Conservation (phyloP, 2,329 filamentous ascomycete genomes). For the Incumbomyces lentus region DNA sequence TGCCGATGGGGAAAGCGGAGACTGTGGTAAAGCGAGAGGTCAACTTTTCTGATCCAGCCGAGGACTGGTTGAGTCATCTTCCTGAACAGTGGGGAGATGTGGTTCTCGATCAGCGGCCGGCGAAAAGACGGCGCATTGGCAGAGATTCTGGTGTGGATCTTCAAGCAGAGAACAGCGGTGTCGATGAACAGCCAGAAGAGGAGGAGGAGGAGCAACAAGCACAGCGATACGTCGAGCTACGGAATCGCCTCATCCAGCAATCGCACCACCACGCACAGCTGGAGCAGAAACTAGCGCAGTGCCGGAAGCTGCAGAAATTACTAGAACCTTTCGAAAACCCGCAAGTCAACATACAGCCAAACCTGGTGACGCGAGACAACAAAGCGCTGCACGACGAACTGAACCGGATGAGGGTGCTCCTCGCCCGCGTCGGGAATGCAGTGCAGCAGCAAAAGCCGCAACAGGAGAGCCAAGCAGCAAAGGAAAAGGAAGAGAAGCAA, state of each 20-base stretch:
- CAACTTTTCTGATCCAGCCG: slow-evolving; percentile 32
- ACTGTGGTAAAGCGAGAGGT: slow-evolving; percentile 28
- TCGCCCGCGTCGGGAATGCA: slow-evolving; percentile 31
- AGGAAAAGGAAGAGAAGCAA: too few relatives aligned
- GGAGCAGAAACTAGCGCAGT: slow-evolving; percentile 37
- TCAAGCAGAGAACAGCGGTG: background rate
- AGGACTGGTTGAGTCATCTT: slow-evolving; percentile 4
- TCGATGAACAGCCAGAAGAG: background rate
- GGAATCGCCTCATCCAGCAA: slow-evolving; percentile 36
- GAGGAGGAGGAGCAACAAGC: background rate
- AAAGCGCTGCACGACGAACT: slow-evolving; percentile 40
- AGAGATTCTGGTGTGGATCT: background rate
- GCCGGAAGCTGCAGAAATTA: slow-evolving; percentile 35
- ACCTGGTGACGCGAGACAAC: slow-evolving; percentile 43
- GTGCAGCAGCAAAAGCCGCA: slow-evolving; percentile 26
- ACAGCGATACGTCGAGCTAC: slow-evolving; percentile 31
- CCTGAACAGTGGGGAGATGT: slow-evolving; percentile 3
- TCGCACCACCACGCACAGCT: slow-evolving; percentile 36
- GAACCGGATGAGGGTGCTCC: slow-evolving; percentile 38
- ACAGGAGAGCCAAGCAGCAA: slow-evolving; percentile 6
- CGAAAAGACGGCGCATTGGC: background rate
- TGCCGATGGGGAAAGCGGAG: slow-evolving; percentile 2
- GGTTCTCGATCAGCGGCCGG: background rate
- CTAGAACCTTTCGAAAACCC: slow-evolving; percentile 42
- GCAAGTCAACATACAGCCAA: slow-evolving; percentile 43